Conservation (phyloP, 345 rosid species). For the Carallia pectinifolia region DNA sequence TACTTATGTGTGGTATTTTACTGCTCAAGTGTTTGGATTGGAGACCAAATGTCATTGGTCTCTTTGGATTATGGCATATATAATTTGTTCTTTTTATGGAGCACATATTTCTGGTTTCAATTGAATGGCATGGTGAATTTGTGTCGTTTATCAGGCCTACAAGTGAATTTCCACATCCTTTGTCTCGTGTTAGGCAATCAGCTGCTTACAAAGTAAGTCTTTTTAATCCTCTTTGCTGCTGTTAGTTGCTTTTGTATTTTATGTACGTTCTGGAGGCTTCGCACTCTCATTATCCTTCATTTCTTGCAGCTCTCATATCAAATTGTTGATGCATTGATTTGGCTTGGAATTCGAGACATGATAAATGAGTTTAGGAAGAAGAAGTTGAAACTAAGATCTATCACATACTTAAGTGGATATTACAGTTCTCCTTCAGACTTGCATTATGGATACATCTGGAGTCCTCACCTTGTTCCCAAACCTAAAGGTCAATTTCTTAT, state of each 20-base stretch:
- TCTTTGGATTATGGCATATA: neutral
- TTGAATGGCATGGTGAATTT: constrained; percentile 11
- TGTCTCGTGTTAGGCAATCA: constrained; percentile 51
- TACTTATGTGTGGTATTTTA: neutral
- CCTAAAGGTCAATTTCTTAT: constrained; percentile 42
- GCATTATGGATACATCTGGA: constrained; percentile 55
- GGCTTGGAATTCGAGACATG: constrained; percentile 58
- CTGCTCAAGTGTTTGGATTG: too few relatives aligned
- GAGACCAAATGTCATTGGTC: neutral
- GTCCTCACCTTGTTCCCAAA: constrained; percentile 58
- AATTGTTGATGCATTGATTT: constrained; percentile 49
- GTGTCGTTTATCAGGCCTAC: constrained; percentile 36
- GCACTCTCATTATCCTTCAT: neutral
- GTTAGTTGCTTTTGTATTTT: neutral
- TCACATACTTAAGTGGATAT: constrained; percentile 49
- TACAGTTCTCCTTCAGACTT: constrained; percentile 37
- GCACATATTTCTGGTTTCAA: neutral
- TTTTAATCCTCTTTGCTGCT: neutral
- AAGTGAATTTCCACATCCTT: constrained; percentile 57
- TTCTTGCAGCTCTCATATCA: constrained; percentile 51
- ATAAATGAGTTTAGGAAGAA: constrained; percentile 53
- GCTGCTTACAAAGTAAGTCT: constrained; percentile 47
- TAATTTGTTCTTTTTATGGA: neutral
- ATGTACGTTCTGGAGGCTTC: neutral
- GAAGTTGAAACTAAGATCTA: constrained; percentile 41